phyloP scores from a whole-genome alignment of 164 flowering plant species.

The Macadamia integrifolia region DNA sequence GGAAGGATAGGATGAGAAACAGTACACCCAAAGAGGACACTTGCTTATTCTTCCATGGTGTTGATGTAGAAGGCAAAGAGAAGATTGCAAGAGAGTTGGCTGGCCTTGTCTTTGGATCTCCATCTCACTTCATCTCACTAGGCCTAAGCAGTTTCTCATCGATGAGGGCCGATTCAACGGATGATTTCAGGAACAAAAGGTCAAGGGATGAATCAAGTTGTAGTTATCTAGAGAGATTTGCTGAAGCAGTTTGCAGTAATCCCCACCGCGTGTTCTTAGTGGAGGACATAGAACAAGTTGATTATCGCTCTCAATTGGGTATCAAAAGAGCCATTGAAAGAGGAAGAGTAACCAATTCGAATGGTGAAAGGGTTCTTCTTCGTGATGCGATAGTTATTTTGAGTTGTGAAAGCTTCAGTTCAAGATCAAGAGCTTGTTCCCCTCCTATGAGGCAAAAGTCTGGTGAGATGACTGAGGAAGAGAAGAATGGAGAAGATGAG shows the following conservation, averaged over 20 bases:
- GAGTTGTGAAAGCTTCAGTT: slow-evolving; percentile 73
- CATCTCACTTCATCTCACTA: slow-evolving; percentile 42
- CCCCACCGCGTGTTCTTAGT: slow-evolving; percentile 77
- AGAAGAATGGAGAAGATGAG: slow-evolving; percentile 13
- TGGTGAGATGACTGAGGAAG: slow-evolving; percentile 19
- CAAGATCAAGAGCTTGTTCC: slow-evolving; percentile 70
- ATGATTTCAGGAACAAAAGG: slow-evolving; percentile 55
- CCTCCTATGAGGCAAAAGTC: slow-evolving; percentile 43
- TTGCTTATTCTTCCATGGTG: slow-evolving; percentile 83
- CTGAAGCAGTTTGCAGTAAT: slow-evolving; percentile 43
- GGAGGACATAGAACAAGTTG: slow-evolving; percentile 76
- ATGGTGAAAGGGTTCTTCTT: slow-evolving; percentile 49
- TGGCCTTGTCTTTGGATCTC: slow-evolving; percentile 63
- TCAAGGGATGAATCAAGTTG: slow-evolving; percentile 63
- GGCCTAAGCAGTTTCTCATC: slow-evolving; percentile 62
- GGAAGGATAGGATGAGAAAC: slow-evolving; percentile 32
- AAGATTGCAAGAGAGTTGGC: slow-evolving; percentile 73
- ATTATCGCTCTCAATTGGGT: slow-evolving; percentile 57
- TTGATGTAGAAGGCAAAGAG: slow-evolving; percentile 60
- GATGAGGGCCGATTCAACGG: slow-evolving; percentile 51
- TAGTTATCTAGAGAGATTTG: slow-evolving; percentile 59
- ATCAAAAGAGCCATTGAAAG: slow-evolving; percentile 69
- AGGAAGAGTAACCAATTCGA: slow-evolving; percentile 40
- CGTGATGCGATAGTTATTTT: slow-evolving; percentile 73
- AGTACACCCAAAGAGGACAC: slow-evolving; percentile 64